Percentiles rank a stretch among this genome's conserved stretches.
Conservation (phyloP, 2,329 filamentous ascomycete genomes). For the Lomentospora prolificans region DNA sequence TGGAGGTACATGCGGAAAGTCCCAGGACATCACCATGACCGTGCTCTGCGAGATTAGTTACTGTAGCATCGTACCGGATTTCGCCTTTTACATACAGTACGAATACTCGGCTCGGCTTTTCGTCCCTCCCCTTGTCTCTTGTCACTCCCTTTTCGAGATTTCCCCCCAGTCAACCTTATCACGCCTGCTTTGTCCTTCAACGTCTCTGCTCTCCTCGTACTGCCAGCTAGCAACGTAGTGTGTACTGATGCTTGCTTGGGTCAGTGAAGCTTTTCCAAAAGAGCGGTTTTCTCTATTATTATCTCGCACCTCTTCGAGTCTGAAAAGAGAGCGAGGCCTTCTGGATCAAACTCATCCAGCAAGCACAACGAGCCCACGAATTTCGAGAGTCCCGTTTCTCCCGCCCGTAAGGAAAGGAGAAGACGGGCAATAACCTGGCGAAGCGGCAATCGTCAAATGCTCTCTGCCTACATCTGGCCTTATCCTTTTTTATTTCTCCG, state of each 20-base stretch:
- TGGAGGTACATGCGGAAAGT: background rate
- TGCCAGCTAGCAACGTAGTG: no score
- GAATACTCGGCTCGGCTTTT: background rate
- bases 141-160: background rate
- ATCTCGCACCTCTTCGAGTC: no score
- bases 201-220: background rate
- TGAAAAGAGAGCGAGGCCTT: no score
- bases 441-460: no score
- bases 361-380: no score
- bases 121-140: background rate
- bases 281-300: no score
- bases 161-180: background rate
- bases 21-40: background rate
- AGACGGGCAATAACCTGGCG: background rate
- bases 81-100: background rate
- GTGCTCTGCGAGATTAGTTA: constrained; percentile 3
- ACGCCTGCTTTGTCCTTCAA: background rate
- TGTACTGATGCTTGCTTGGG: no score
- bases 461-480: background rate
- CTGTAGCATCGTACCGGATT: background rate
- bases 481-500: background rate
- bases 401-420: background rate
- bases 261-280: background rate
- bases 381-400: background rate
- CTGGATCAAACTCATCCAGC: no score